phyloP scores from a whole-genome alignment of 1,139 yeast species.

The Pichia inconspicua region DNA sequence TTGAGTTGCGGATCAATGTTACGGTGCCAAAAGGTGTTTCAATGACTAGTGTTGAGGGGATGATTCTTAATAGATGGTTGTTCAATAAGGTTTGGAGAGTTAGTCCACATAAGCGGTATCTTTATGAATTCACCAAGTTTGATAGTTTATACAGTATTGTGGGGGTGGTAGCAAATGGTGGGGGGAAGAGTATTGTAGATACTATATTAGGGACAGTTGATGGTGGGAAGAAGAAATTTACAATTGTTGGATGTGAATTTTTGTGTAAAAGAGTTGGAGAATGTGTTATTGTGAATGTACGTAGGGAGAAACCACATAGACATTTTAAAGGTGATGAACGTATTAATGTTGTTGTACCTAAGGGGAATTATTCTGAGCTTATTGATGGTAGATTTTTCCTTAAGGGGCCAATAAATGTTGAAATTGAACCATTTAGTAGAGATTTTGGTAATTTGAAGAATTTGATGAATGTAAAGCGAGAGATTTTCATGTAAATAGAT shows the following conservation, averaged over 20 bases:
- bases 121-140: slow-evolving; percentile 7
- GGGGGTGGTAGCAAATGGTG: neutral
- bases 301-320: slow-evolving; percentile 3
- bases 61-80: slow-evolving; percentile 6
- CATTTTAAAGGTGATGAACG: neutral
- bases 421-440: neutral
- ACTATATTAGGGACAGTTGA: neutral
- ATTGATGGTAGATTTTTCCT: slow-evolving; percentile 1
- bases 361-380: neutral
- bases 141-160: neutral
- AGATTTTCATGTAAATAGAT: neutral
- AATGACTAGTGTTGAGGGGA: slow-evolving; percentile 1
- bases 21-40: neutral
- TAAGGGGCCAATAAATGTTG: neutral
- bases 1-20: neutral
- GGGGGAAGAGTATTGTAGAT: neutral
- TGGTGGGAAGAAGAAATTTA: neutral
- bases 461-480: neutral
- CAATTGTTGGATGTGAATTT: slow-evolving; percentile 5
- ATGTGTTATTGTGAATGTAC: neutral
- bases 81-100: slow-evolving; percentile 9
- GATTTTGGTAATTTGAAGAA: neutral
- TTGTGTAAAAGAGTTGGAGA: neutral
- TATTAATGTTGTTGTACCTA: neutral
- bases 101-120: slow-evolving; percentile 3